Conservation (phyloP, 2,329 filamentous ascomycete species). For the Aspergillus ruber region DNA sequence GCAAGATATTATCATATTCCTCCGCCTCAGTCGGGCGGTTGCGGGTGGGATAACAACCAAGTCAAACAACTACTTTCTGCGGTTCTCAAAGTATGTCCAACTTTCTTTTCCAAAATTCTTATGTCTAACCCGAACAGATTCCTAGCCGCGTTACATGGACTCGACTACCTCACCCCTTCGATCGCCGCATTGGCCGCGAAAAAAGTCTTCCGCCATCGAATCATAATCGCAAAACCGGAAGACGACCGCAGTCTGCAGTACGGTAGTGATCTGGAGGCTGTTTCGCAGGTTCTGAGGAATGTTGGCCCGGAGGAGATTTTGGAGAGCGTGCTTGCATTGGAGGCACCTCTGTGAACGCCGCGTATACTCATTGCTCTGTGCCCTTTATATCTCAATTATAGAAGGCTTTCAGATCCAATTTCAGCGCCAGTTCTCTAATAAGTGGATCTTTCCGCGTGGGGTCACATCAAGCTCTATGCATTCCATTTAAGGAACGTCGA, state of each 20-base stretch:
- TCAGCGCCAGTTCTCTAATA: no score
- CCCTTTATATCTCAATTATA: no score
- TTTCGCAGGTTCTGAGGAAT: slow-evolving; percentile 59
- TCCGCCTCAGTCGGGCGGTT: slow-evolving; percentile 82
- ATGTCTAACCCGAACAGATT: slow-evolving; percentile 13
- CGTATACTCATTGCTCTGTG: no score
- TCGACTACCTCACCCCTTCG: slow-evolving; percentile 76
- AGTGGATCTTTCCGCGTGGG: no score
- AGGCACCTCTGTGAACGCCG: slow-evolving; percentile 45
- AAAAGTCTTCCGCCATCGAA: slow-evolving; percentile 83
- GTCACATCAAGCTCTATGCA: no score
- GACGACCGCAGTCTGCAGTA: slow-evolving; percentile 87
- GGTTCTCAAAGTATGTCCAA: slow-evolving; percentile 52
- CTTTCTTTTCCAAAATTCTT: background rate
- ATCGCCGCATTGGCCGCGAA: slow-evolving; percentile 73
- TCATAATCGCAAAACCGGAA: slow-evolving; percentile 61
- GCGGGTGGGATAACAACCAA: slow-evolving; percentile 68
- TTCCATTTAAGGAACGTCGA: no score
- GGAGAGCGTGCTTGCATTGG: slow-evolving; percentile 53
- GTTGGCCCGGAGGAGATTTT: slow-evolving; percentile 52
- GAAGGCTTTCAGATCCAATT: no score
- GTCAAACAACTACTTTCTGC: slow-evolving; percentile 70
- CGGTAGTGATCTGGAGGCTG: slow-evolving; percentile 70
- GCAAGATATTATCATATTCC: slow-evolving; percentile 78
- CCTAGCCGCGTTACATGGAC: slow-evolving; percentile 72